Conservation (phyloP, 1,284 basidiomycete genomes). For the Coniferiporia weirii region DNA sequence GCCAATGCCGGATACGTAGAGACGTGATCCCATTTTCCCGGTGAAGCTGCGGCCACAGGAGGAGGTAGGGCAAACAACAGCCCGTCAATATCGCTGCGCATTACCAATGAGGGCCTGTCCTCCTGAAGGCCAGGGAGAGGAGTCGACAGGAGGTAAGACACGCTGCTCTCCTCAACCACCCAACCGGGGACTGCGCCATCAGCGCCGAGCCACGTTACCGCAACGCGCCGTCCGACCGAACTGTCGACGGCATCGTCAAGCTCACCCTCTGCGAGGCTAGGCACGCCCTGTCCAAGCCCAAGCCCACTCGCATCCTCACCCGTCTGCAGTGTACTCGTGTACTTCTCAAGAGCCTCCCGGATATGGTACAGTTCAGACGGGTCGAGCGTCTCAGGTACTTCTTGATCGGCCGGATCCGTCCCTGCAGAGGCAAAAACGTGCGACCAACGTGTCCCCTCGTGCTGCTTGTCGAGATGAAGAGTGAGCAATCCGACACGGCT, state of each 20-base stretch:
- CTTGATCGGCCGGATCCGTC: constrained; percentile 44
- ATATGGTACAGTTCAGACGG: constrained; percentile 77
- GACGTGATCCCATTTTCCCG: constrained; percentile 64
- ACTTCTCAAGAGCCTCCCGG: constrained; percentile 80
- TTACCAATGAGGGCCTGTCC: constrained; percentile 45
- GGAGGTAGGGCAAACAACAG: constrained; percentile 38
- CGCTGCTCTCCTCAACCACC: constrained; percentile 33
- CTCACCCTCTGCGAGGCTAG: constrained; percentile 77
- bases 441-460: constrained; percentile 79
- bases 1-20: constrained; percentile 84
- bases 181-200: constrained; percentile 43
- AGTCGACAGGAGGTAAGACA: constrained; percentile 54
- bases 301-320: constrained; percentile 52
- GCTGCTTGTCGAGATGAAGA: constrained; percentile 80
- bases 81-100: constrained; percentile 84
- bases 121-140: constrained; percentile 47
- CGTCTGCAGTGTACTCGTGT: constrained; percentile 56
- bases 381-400: constrained; percentile 87
- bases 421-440: constrained; percentile 65
- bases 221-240: constrained; percentile 54
- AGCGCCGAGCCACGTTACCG: constrained; percentile 57
- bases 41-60: constrained; percentile 20
- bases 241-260: constrained; percentile 80
- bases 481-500: constrained; percentile 64
- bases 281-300: constrained; percentile 60